These are phyloP conservation scores for Cladobotryum mycophilum DNA, from an alignment of 2,329 filamentous ascomycete genomes.

Conservation along the genomic window DNA sequence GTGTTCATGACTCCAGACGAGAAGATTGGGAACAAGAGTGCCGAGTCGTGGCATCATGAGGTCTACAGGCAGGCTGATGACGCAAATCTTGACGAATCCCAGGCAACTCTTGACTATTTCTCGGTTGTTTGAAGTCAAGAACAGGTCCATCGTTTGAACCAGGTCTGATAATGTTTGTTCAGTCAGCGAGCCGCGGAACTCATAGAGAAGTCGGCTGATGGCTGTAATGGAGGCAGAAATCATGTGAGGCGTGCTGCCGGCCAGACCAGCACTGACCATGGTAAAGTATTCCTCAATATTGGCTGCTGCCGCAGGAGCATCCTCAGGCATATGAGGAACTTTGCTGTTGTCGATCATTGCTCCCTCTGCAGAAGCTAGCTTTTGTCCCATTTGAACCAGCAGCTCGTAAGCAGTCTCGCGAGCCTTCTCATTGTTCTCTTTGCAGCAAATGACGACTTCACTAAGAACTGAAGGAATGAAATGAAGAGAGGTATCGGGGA, in stretches of 20 bases:
- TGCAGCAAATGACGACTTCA: slow-evolving; percentile 92
- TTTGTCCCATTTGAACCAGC: slow-evolving; percentile 80
- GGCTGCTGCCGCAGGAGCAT: slow-evolving; percentile 70
- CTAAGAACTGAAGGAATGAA: slow-evolving; percentile 89
- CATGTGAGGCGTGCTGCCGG: slow-evolving; percentile 91
- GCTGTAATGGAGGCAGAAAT: slow-evolving; percentile 96
- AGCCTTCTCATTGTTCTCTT: slow-evolving; percentile 95
- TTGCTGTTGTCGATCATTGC: slow-evolving; percentile 77
- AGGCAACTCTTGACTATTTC: slow-evolving; percentile 94
- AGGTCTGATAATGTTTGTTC: slow-evolving; percentile 70
- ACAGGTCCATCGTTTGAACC: slow-evolving; percentile 91
- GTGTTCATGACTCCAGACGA: slow-evolving; percentile 97
- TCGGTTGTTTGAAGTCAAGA: slow-evolving; percentile 91
- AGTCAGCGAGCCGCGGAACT: slow-evolving; percentile 70
- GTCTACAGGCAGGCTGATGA: slow-evolving; percentile 75
- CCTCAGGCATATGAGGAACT: slow-evolving; percentile 77
- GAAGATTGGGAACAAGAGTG: slow-evolving; percentile 78
- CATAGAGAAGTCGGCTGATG: slow-evolving; percentile 84
- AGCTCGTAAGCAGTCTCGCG: slow-evolving; percentile 85
- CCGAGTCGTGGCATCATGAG: slow-evolving; percentile 72
- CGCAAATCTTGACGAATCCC: slow-evolving; percentile 93
- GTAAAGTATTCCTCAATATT: slow-evolving; percentile 94
- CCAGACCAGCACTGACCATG: slow-evolving; percentile 94
- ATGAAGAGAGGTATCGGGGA: slow-evolving; percentile 73
- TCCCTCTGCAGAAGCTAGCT: slow-evolving; percentile 60